Evolutionary conservation across 805 yeast species (phyloP).

Genomic region (Scheffersomyces lignosus): DNA sequence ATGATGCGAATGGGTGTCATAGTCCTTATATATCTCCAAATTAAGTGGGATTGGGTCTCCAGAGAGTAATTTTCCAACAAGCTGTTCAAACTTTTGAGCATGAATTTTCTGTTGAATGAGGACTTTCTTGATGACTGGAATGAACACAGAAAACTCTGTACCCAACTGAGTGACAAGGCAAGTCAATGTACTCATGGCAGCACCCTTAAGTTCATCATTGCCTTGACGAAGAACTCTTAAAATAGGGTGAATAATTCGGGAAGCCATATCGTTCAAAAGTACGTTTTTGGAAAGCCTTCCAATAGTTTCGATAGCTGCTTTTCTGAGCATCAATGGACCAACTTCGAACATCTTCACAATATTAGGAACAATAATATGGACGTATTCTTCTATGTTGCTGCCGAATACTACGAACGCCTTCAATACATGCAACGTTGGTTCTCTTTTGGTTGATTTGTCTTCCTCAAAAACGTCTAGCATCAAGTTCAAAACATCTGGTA

Average conservation of each 20-base stretch:
- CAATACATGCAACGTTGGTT: constrained; percentile 70
- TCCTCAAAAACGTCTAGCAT: constrained; percentile 75
- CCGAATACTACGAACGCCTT: constrained; percentile 87
- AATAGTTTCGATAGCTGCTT: constrained; percentile 76
- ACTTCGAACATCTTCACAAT: constrained; percentile 78
- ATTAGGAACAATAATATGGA: constrained; percentile 84
- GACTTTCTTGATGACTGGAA: constrained; percentile 75
- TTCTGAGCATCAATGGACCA: constrained; percentile 59
- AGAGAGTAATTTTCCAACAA: constrained; percentile 73
- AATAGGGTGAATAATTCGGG: constrained; percentile 85
- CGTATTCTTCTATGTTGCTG: constrained; percentile 81
- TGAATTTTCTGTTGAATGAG: constrained; percentile 63
- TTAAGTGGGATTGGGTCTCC: constrained; percentile 86
- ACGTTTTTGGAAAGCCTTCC: constrained; percentile 78
- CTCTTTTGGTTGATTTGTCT: constrained; percentile 60
- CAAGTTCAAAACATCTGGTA: constrained; percentile 75
- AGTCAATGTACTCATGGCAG: constrained; percentile 78
- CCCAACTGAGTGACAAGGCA: constrained; percentile 79
- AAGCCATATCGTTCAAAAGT: constrained; percentile 80
- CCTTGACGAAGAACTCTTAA: constrained; percentile 59
- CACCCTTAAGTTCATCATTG: constrained; percentile 59
- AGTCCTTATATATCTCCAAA: constrained; percentile 66
- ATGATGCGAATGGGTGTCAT: constrained; percentile 36
- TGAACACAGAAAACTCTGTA: constrained; percentile 77
- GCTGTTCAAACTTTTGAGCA: constrained; percentile 73